phyloP scores from a whole-genome alignment of 1,284 basidiomycete genomes.

The Cutaneotrichosporon cutaneum region DNA sequence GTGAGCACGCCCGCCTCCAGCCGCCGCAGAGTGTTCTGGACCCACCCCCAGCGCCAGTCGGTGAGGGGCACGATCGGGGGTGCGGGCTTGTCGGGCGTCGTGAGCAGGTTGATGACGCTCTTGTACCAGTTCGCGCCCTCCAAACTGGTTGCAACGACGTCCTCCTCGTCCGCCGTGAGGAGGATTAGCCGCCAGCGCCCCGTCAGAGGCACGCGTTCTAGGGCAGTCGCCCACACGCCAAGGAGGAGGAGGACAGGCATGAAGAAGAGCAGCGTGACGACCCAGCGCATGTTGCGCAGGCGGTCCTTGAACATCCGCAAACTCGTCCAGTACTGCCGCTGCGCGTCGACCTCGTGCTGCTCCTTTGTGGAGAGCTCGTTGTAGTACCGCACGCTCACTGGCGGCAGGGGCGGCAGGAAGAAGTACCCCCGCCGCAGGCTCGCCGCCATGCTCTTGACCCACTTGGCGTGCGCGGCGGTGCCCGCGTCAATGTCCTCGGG shows the following conservation, averaged over 20 bases:
- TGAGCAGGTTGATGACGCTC: slow-evolving; percentile 73
- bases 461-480: slow-evolving; percentile 6
- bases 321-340: slow-evolving; percentile 41
- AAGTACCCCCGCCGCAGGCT: slow-evolving; percentile 25
- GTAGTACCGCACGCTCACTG: slow-evolving; percentile 35
- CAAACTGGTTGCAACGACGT: slow-evolving; percentile 72
- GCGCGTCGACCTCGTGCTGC: slow-evolving; percentile 58
- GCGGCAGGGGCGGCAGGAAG: slow-evolving; percentile 39
- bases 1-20: slow-evolving; percentile 64
- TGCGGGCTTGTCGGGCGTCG: slow-evolving; percentile 61
- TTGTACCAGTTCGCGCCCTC: slow-evolving; percentile 79
- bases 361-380: slow-evolving; percentile 46
- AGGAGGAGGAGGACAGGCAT: slow-evolving; percentile 70
- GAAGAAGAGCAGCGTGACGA: slow-evolving; percentile 62
- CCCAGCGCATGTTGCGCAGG: slow-evolving; percentile 57
- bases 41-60: slow-evolving; percentile 86
- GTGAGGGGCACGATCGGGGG: slow-evolving; percentile 62
- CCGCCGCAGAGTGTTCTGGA: slow-evolving; percentile 67
- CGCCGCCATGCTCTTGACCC: slow-evolving; percentile 6
- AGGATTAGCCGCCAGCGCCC: slow-evolving; percentile 82
- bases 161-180: slow-evolving; percentile 85
- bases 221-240: slow-evolving; percentile 69
- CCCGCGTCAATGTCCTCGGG: slow-evolving; percentile 16
- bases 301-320: slow-evolving; percentile 56
- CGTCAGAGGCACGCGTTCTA: slow-evolving; percentile 79